These are phyloP conservation scores for Cercophora sp. DNA, from an alignment of 495 filamentous ascomycete species.

Conservation along the genomic window DNA sequence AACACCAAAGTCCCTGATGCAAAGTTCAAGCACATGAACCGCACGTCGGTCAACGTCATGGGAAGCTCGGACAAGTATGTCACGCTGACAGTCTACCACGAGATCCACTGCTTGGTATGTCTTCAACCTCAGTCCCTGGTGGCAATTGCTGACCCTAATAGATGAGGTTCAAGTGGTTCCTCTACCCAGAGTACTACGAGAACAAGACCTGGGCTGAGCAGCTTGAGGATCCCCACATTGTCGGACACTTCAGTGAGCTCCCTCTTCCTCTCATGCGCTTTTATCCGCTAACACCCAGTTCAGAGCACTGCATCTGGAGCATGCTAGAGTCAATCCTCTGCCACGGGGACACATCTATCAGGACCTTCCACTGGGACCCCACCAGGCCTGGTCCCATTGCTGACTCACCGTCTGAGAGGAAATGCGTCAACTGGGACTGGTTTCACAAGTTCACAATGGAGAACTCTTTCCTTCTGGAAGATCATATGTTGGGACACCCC, in stretches of 20 bases:
- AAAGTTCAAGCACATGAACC: slow-evolving; percentile 2
- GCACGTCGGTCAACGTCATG: slow-evolving; percentile 1
- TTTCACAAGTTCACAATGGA: slow-evolving; percentile 8
- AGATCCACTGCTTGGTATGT: slow-evolving; percentile 12
- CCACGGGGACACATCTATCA: slow-evolving; percentile 12
- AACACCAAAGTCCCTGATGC: slow-evolving; percentile 12
- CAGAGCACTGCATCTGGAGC: slow-evolving; percentile 14
- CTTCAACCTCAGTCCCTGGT: neutral
- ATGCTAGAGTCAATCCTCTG: slow-evolving; percentile 13
- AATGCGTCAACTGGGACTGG: slow-evolving; percentile 15
- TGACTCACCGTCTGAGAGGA: slow-evolving; percentile 11
- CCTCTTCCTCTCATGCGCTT: neutral
- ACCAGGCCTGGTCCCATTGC: slow-evolving; percentile 3
- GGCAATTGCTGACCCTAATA: neutral
- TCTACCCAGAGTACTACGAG: slow-evolving; percentile 12
- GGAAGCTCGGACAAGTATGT: slow-evolving; percentile 12
- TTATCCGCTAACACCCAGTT: neutral
- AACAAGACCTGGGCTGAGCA: slow-evolving; percentile 16
- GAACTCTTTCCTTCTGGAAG: slow-evolving; percentile 10
- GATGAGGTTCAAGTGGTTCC: slow-evolving; percentile 14
- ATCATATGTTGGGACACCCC: slow-evolving; percentile 6
- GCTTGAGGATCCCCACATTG: neutral
- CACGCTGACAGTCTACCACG: slow-evolving; percentile 15
- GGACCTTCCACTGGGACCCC: slow-evolving; percentile 14
- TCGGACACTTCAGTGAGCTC: slow-evolving; percentile 11